Evolutionary conservation across 768 basidiomycete species (phyloP).

Genomic region (Coprinopsis cinerea): DNA sequence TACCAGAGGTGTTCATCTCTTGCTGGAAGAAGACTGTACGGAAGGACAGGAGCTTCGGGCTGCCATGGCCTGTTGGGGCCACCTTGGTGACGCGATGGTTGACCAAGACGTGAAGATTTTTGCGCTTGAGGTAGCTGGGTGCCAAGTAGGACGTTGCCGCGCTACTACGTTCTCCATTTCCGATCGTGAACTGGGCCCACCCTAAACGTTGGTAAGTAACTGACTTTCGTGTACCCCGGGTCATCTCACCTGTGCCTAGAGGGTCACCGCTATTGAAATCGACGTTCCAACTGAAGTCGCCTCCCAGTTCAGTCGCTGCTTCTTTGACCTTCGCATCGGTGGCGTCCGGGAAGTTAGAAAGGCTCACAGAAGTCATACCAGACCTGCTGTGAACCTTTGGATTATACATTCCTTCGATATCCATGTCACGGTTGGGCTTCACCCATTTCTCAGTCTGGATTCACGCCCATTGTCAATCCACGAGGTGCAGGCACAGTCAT

Average conservation of each 20-base stretch:
- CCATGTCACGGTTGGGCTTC: neutral
- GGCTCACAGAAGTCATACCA: neutral
- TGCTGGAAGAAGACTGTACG: conserved; percentile 19
- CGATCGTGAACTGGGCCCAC: conserved; percentile 24
- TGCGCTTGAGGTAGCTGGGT: conserved; percentile 18
- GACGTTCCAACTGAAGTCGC: neutral
- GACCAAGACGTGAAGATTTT: conserved; percentile 28
- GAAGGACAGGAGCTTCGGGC: too few relatives aligned
- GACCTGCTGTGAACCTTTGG: neutral
- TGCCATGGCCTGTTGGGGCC: conserved; percentile 12
- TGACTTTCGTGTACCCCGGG: neutral
- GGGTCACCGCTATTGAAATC: neutral
- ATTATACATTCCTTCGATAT: neutral
- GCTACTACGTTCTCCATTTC: conserved; percentile 22
- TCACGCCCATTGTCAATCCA: neutral
- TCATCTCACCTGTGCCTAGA: neutral
- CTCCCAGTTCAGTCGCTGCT: neutral
- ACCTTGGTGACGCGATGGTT: conserved; percentile 21
- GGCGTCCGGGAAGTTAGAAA: neutral
- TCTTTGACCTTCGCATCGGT: neutral
- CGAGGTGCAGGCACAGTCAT: neutral
- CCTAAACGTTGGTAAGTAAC: too few relatives aligned
- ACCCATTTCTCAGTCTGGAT: neutral
- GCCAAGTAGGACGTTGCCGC: conserved; percentile 27
- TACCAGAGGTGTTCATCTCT: conserved; percentile 8